These are phyloP conservation scores for Podila minutissima DNA, from an alignment of 192 early-diverging fungal genomes.

Conservation along the genomic window DNA sequence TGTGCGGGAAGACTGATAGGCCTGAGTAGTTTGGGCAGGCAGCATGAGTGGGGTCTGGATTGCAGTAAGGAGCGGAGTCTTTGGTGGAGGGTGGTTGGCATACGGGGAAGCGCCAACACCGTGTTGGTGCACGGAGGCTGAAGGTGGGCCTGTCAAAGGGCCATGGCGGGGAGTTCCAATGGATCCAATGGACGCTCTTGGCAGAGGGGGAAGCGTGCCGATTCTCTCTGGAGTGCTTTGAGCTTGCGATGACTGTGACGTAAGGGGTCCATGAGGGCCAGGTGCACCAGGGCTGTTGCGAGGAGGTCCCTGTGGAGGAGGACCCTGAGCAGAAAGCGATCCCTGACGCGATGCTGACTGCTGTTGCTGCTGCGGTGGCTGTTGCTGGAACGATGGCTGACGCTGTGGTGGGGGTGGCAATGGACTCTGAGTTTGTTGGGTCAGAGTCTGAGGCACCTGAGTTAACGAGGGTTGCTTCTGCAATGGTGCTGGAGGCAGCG, in stretches of 20 bases:
- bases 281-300: conserved; percentile 9
- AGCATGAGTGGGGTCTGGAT: conserved; percentile 51
- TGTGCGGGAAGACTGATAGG: conserved; percentile 25
- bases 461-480: conserved; percentile 18
- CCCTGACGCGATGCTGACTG: conserved; percentile 7
- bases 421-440: background rate
- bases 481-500: conserved; percentile 27
- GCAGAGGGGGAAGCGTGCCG: conserved; percentile 18
- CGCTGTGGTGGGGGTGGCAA: conserved; percentile 19
- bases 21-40: conserved; percentile 35
- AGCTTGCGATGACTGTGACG: background rate
- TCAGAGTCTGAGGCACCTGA: conserved; percentile 8
- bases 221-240: conserved; percentile 31
- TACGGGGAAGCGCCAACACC: conserved; percentile 12
- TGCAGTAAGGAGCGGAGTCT: conserved; percentile 44
- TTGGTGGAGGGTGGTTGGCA: conserved; percentile 25
- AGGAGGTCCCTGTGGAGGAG: conserved; percentile 17
- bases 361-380: background rate
- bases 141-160: conserved; percentile 10
- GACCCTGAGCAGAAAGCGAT: conserved; percentile 8
- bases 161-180: conserved; percentile 27
- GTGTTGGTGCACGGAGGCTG: conserved; percentile 7
- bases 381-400: conserved; percentile 14
- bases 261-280: conserved; percentile 19
- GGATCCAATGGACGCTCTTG: conserved; percentile 13